Base-by-base conservation (phyloP, 768 basidiomycete genomes). In the Termitomyces sp. region DNA sequence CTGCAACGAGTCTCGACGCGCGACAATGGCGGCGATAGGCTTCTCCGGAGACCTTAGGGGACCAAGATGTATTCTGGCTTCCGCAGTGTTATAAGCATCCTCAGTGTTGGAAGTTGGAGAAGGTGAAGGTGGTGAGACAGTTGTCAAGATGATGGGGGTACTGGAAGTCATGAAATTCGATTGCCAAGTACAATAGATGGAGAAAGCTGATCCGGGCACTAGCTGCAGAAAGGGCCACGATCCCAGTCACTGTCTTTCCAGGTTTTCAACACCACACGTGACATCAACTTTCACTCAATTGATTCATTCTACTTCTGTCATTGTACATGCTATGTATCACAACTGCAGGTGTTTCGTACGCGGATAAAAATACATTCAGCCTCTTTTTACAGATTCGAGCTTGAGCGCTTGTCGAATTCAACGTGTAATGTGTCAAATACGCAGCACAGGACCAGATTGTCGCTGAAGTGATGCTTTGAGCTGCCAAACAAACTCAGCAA, bases 21-120 rank as follows among this genome's bases (percentile, higher is more conserved):
- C 64, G 26, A 68, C 60, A 48, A 72, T 63, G 42, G 75, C 67
- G 24, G 71, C 64, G 59, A 77, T 76, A 55, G 71, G 73, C 62
- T 80, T 80, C 69, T 83, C 82, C 36, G 81, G 81, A 6, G 84
- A 81, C 57, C 72, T 77, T 20, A 80, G 64, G 33, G 81, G 77
- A 10, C 80, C 82, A 68, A 82, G 80, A 65, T 80, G 77, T 28
- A 80, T 69, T 62, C 73, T 73, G 15, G 80, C 75, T 26, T 73
- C 66, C 47, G 76, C 71, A 13, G 75, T 74, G 59, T 79, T 73
- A 64, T 69, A 77, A 28, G 66, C 70, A 64, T 82, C 78, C 55
- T 66, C 78, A 56, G 64, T 71, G 65, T 77, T 75, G n/a, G 73
- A 73, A 28, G 68, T 58, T 39, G 71, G 64, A 33, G 72, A 67